Conservation (phyloP, 495 filamentous ascomycete species). For the Pseudoneurospora amorphoporcata region DNA sequence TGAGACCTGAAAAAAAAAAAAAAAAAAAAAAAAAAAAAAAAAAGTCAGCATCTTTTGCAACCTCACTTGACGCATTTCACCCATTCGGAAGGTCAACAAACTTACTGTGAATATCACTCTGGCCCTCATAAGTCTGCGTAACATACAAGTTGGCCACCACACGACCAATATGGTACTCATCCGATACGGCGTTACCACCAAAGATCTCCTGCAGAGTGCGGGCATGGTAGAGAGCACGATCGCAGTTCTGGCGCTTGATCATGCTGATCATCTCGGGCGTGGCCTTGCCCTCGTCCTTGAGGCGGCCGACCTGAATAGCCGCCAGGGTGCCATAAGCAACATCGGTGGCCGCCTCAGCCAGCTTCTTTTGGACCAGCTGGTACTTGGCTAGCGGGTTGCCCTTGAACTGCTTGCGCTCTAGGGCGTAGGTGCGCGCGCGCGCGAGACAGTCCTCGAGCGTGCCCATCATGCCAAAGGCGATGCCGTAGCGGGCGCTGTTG, state of each 20-base stretch:
- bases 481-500: conserved; percentile 86
- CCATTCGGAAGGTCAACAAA: conserved; percentile 5
- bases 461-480: conserved; percentile 87
- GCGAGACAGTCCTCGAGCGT: conserved; percentile 84
- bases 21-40: neutral
- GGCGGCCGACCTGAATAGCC: conserved; percentile 76
- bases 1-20: conserved; percentile 34
- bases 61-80: neutral
- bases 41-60: conserved; percentile 3
- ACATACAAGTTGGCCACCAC: conserved; percentile 97
- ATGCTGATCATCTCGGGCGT: conserved; percentile 97
- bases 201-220: conserved; percentile 86
- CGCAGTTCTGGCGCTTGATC: conserved; percentile 97
- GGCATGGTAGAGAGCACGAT: conserved; percentile 72
- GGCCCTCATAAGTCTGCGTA: conserved; percentile 94
- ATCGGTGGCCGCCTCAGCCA: conserved; percentile 86
- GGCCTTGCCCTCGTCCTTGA: conserved; percentile 82
- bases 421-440: conserved; percentile 71
- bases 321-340: conserved; percentile 81
- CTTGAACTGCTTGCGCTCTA: conserved; percentile 95
- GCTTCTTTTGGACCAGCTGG: conserved; percentile 96
- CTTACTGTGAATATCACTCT: conserved; percentile 92
- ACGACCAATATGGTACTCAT: conserved; percentile 89
- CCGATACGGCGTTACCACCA: conserved; percentile 91
- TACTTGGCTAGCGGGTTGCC: conserved; percentile 93